phyloP scores from a whole-genome alignment of 2,329 filamentous ascomycete species.

The Ascocoryne sarcoides region DNA sequence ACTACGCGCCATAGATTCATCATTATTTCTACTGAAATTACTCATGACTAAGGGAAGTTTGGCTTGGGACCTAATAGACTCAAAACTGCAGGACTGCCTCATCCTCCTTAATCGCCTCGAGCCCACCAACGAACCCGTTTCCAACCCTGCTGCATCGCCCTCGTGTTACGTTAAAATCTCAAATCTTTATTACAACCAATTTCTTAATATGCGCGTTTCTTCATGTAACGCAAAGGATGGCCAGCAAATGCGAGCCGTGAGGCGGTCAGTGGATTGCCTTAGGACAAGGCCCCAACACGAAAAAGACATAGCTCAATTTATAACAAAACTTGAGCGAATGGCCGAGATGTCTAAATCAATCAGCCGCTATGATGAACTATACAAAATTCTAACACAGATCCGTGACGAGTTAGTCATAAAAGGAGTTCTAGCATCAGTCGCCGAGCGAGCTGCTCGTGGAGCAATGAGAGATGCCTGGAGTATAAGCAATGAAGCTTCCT shows the following conservation, averaged over 20 bases:
- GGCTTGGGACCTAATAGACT: slow-evolving; percentile 47
- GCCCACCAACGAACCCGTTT: not conserved
- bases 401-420: slow-evolving; percentile 52
- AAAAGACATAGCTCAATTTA: slow-evolving; percentile 49
- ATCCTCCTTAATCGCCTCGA: slow-evolving; percentile 45
- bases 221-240: slow-evolving; percentile 33
- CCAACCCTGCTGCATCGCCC: slow-evolving; percentile 26
- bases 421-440: slow-evolving; percentile 47
- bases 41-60: slow-evolving; percentile 40
- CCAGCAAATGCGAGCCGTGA: slow-evolving; percentile 46
- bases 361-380: slow-evolving; percentile 47
- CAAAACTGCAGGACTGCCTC: slow-evolving; percentile 47
- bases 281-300: slow-evolving; percentile 45
- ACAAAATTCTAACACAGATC: slow-evolving; percentile 50
- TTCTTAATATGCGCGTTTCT: slow-evolving; percentile 42
- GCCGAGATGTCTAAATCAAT: slow-evolving; percentile 49
- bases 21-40: slow-evolving; percentile 46
- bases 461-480: slow-evolving; percentile 47
- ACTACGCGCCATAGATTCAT: slow-evolving; percentile 50
- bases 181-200: slow-evolving; percentile 60
- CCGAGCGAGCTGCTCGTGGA: slow-evolving; percentile 37
- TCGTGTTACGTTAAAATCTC: slow-evolving; percentile 58
- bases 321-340: slow-evolving; percentile 57
- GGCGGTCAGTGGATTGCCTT: slow-evolving; percentile 55
- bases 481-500: slow-evolving; percentile 38